Base-by-base conservation (phyloP, 306 rosid genomes). In the Quercus engelmannii region DNA sequence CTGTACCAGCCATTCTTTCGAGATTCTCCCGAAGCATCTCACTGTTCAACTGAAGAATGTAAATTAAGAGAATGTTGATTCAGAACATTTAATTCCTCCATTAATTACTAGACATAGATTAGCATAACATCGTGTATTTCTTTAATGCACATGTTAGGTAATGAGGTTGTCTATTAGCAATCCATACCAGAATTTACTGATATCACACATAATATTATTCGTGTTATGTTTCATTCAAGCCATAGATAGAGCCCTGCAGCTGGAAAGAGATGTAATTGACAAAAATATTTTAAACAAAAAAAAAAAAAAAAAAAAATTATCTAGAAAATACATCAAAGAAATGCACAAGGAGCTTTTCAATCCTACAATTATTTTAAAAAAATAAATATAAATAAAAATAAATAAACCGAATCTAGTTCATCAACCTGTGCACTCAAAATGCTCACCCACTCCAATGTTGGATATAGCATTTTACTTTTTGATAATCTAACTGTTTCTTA, bases 1-100 rank as follows among this genome's bases (percentile, higher is more conserved):
- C 98, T 70, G 69, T 78, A 14, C 99, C 99, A 59, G 89, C 97
- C 35, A 93, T 87, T 84, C 93, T 89, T 86, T 95, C 99, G 1
- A 95, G 91, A 80, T 86, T 84, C 61, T 91, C 94, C 69, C 97
- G 88, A 52, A 91, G 87, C 71, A 72, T 85, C 33, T 90, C 93
- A 68, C 73, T 88, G 73, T 87, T 84, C 82, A 74, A 86, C 97
- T 94, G 94, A 61, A 78, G 56, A 57, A 65, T 41, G 64, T 23
- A 69, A 41, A 28, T 31, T 62, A 64, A 31, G 5, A 26, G 77
- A 79, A 79, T 62, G 25, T 58, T 67, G 62, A 55, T 54, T 21
- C 28, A 59, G 71, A 57, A 64, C 26, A 79, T 79, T 41, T 51
- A 12, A 61, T 67, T 67, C 15, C 10, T 67, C 51, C 72, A 33